Evolutionary conservation across 2,329 filamentous ascomycete genomes (phyloP).

Genomic region (Phialocephala sp.): DNA sequence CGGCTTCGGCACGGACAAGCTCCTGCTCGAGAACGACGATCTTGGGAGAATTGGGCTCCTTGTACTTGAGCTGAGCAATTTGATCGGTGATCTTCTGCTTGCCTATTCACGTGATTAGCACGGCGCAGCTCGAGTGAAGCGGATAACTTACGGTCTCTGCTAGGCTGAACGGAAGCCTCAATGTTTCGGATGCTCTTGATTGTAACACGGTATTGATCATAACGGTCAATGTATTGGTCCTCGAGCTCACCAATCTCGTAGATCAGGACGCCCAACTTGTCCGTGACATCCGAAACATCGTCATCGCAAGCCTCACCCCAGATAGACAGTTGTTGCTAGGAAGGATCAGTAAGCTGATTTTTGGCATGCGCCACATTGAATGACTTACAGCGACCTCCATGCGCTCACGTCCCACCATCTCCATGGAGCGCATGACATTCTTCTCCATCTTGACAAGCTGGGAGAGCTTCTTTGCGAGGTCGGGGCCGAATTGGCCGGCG

Average conservation of each 20-base stretch:
- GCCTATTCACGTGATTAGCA: slow-evolving; percentile 56
- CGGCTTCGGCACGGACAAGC: slow-evolving; percentile 95
- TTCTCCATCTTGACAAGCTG: slow-evolving; percentile 99
- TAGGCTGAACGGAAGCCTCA: slow-evolving; percentile 96
- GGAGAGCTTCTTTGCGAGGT: slow-evolving; percentile 96
- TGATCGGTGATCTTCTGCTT: slow-evolving; percentile 99
- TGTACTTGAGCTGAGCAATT: slow-evolving; percentile 99
- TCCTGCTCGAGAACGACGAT: slow-evolving; percentile 98
- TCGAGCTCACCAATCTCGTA: slow-evolving; percentile 95
- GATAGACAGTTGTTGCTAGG: slow-evolving; percentile 94
- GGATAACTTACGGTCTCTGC: slow-evolving; percentile 80
- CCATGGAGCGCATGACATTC: slow-evolving; percentile 99
- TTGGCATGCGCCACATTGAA: slow-evolving; percentile 10
- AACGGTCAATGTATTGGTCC: slow-evolving; percentile 95
- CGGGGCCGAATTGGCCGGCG: slow-evolving; percentile 76
- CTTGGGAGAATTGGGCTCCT: slow-evolving; percentile 97
- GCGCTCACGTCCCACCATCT: slow-evolving; percentile 90
- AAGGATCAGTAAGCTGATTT: slow-evolving; percentile 23
- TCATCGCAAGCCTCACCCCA: slow-evolving; percentile 97
- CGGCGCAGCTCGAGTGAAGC: neutral
- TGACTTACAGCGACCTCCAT: slow-evolving; percentile 94
- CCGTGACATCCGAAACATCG: slow-evolving; percentile 97
- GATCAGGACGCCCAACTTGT: slow-evolving; percentile 96
- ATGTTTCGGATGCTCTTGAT: slow-evolving; percentile 99
- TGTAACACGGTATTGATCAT: slow-evolving; percentile 98